phyloP scores from a whole-genome alignment of 345 rosid species.

The Sisymbrium altissimum region DNA sequence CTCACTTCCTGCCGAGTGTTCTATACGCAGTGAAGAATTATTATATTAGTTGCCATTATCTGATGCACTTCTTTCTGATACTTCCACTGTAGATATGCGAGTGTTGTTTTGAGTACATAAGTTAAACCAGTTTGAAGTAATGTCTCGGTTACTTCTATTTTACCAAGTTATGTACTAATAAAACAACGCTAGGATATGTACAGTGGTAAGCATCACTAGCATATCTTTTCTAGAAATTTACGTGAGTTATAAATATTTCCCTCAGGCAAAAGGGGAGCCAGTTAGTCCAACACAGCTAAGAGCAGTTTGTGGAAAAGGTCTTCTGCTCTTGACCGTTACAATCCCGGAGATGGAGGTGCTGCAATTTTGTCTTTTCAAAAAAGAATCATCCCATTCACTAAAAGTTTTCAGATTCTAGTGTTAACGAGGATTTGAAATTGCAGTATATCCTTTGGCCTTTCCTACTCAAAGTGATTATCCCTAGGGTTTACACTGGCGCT shows the following conservation, averaged over 20 bases:
- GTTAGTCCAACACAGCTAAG: constrained; percentile 62
- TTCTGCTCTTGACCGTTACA: constrained; percentile 87
- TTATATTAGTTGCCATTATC: neutral
- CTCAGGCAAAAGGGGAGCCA: constrained; percentile 53
- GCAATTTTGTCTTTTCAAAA: neutral
- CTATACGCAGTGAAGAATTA: neutral
- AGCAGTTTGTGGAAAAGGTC: constrained; percentile 90
- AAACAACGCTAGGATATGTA: constrained; percentile 5
- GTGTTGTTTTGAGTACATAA: constrained; percentile 11
- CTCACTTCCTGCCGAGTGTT: neutral
- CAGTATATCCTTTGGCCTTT: constrained; percentile 98
- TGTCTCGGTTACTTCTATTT: neutral
- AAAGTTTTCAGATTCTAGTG: neutral
- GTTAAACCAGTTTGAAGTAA: neutral
- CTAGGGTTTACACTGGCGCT: constrained; percentile 67
- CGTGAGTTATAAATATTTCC: constrained; percentile 2
- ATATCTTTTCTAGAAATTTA: neutral
- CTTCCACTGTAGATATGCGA: neutral
- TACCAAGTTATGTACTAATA: neutral
- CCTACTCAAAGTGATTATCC: constrained; percentile 80
- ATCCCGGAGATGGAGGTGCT: constrained; percentile 97
- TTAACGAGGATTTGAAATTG: constrained; percentile 25
- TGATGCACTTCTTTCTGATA: neutral
- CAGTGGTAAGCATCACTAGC: neutral
- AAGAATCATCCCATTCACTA: neutral